Base-by-base conservation (phyloP, 148 eudicot species). In the Silene conica region DNA sequence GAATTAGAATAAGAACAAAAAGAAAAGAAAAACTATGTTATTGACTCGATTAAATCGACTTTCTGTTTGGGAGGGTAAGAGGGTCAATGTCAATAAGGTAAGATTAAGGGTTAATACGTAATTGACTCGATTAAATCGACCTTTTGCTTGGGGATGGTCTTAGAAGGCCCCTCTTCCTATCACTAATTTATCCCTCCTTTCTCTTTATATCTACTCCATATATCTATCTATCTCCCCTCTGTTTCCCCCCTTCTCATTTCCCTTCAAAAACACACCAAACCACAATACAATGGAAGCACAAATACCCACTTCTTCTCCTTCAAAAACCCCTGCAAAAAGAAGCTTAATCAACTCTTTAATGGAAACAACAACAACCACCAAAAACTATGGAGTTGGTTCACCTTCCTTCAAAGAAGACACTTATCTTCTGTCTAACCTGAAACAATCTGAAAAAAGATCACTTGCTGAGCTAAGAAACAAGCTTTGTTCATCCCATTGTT, bases 341-440 rank as follows among this genome's bases (percentile, higher is more conserved):
- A 84, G 62, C 87, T 52, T 86, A 69, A 79, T 82, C 55, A 70
- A 85, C 23, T 75, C 96, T 0, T 66, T 88, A 76, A 91, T 89
- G 90, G 93, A 86, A 23, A 82, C 89, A 20, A 73, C 92, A 12
- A 54, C 84, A 48, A 4, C 52, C 11, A 50, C 55, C 3, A 50
- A 13, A 8, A 38, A 6, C 43, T 38, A 6, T 38, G 43, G 43
- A 38, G 81, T 82, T 8, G 78, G 87, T 15, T 77, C 91, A 2
- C 88, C 90, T 1, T 85, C 97, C 22, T 91, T 87, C 82, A 82
- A 88, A 58, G 98, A 93, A 75, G 98, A 93, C 90, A 85, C 98
- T 0, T 93, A 93, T 81, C 48, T 80, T 55, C 63, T 85, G 73
- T 80, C 92, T 16, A 64, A 86, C 69, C 90, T 93, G 67, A 89